Evolutionary conservation across 306 rosid genomes (phyloP), one percentile per base, ranked within the genome.

Genomic region (Macrotyloma uniflorum): DNA sequence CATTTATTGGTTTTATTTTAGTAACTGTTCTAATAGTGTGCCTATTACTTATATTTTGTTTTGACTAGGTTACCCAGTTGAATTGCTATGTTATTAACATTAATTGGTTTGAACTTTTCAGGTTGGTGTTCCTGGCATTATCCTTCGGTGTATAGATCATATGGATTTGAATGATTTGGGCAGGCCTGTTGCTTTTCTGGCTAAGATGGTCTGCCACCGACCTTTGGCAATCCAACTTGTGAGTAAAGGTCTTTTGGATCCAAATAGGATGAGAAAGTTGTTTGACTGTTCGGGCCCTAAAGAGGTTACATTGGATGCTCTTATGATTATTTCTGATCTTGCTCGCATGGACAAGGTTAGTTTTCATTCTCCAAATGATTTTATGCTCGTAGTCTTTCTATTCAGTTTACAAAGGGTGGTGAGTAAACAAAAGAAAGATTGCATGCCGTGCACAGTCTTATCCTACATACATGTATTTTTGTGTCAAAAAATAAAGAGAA

Each of bases 261-360:
- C 93, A 50, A 89, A 86, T 57, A 81, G 85, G 89, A 88, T 91
- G 98, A 86, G 86, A 83, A 87, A 88, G 88, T 74, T 92, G 82
- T 86, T 91, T 19, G 90, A 91, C 82, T 12, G 79, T 79, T 87
- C 85, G 22, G 83, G 83, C 68, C 92, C 93, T n/a, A 93, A 85
- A 87, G 99, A 91, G 79, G 92, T 93, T 67, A 83, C 67, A 6
- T 88, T 91, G 26, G 98, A 95, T 74, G 80, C 86, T 67, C 85
- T 95, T 74, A 95, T 93, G 99, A 91, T 95, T 58, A 79, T 95
- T 77, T 95, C 99, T 62, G 99, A 95, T 91, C 89, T 95, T 66
- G 95, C 98, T 64, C 99, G 99, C 70, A 91, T 93, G 98, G 94
- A 95, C 87, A 91, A 91, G 96, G 99, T 95, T 38, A 67, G 85